phyloP scores from a whole-genome alignment of 768 basidiomycete genomes.

The Nevesoporus exiguus region DNA sequence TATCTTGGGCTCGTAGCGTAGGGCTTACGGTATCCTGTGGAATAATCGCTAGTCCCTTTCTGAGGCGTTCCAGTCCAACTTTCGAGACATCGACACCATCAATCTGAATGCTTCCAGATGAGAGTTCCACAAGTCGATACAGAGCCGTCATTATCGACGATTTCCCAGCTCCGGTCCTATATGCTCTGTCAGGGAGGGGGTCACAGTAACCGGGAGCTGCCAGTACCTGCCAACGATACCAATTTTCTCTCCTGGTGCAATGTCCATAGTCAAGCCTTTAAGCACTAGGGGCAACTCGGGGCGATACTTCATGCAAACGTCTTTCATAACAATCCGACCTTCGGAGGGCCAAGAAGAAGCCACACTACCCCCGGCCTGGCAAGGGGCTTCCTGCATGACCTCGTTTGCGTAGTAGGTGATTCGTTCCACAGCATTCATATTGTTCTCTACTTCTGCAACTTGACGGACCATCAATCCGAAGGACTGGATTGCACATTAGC shows the following conservation, averaged over 20 bases:
- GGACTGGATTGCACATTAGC: conserved; percentile 32
- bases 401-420: conserved; percentile 76
- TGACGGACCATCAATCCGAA: conserved; percentile 79
- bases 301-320: conserved; percentile 79
- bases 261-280: conserved; percentile 71
- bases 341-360: conserved; percentile 71
- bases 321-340: conserved; percentile 70
- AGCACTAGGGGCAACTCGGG: conserved; percentile 86
- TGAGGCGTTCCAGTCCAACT: conserved; percentile 72
- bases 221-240: too few species aligned
- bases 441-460: conserved; percentile 83
- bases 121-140: too few species aligned
- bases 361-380: conserved; percentile 58
- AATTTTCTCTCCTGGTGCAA: conserved; percentile 82
- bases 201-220: conserved; percentile 38
- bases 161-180: conserved; percentile 82
- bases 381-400: conserved; percentile 79
- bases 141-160: conserved; percentile 87
- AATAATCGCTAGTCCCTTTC: conserved; percentile 70
- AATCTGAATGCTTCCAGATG: conserved; percentile 69
- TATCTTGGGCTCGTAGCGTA: neutral
- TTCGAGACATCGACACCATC: conserved; percentile 74
- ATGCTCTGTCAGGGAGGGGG: neutral
- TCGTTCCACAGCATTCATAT: conserved; percentile 91
- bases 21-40: conserved; percentile 59